Evolutionary conservation across 768 basidiomycete genomes (phyloP).

Genomic region (Jaapia argillacea): DNA sequence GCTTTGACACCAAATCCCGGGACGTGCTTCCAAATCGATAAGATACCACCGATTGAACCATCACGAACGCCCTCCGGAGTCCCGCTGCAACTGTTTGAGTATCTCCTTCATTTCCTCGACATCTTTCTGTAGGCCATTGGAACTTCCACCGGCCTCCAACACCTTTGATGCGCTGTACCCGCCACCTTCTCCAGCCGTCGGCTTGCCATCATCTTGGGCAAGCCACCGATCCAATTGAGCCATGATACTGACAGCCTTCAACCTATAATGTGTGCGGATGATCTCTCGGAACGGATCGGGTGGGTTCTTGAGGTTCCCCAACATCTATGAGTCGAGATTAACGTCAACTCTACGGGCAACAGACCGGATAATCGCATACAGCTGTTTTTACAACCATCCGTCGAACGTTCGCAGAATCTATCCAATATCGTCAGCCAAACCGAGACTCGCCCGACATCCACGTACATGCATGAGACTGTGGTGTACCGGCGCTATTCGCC

Average conservation of each 20-base stretch:
- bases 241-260: constrained; percentile 65
- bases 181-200: constrained; percentile 46
- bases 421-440: not conserved
- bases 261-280: constrained; percentile 82
- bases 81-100: constrained; percentile 25
- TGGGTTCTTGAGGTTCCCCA: constrained; percentile 70
- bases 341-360: not conserved
- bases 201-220: constrained; percentile 59
- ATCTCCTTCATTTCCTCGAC: constrained; percentile 60
- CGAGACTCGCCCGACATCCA: constrained; percentile 1
- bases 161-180: constrained; percentile 5
- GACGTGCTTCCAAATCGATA: no score
- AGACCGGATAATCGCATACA: constrained; percentile 28
- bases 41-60: no score
- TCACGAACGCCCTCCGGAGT: not conserved
- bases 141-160: constrained; percentile 18
- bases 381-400: constrained; percentile 89
- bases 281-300: constrained; percentile 83
- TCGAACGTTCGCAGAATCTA: constrained; percentile 87
- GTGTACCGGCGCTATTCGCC: constrained; percentile 63
- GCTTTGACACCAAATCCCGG: no score
- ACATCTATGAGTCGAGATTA: constrained; percentile 42
- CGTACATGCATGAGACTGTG: constrained; percentile 71
- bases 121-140: constrained; percentile 58
- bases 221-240: constrained; percentile 78